Percentiles rank a stretch among this genome's conserved stretches.
These are phyloP conservation scores for Saposhnikovia divaricata DNA, from an alignment of 129 eudicot species.

Conservation along the genomic window DNA sequence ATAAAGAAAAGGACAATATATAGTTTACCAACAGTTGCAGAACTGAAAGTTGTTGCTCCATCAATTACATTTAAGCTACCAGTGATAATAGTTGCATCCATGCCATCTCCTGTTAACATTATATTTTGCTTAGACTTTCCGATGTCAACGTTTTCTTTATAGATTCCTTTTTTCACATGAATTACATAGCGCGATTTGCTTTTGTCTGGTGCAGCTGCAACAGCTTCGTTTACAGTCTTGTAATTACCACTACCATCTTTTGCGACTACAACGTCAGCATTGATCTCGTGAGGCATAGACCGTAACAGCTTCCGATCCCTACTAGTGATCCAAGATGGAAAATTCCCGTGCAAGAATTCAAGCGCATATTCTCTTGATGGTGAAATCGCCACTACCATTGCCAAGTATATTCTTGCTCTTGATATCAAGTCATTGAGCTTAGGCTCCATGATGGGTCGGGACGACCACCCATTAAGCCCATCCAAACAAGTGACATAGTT, in stretches of 20 bases:
- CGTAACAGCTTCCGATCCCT: slow-evolving; percentile 41
- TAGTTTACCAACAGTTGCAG: slow-evolving; percentile 63
- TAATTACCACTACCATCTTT: slow-evolving; percentile 73
- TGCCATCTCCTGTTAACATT: slow-evolving; percentile 74
- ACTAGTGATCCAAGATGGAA: slow-evolving; percentile 41
- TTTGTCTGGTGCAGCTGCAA: slow-evolving; percentile 46
- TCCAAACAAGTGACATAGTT: slow-evolving; percentile 21
- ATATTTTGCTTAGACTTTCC: slow-evolving; percentile 39
- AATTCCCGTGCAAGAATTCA: slow-evolving; percentile 13
- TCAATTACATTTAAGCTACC: slow-evolving; percentile 51
- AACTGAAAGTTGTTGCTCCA: slow-evolving; percentile 57
- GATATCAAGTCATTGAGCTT: slow-evolving; percentile 12
- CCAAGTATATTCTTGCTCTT: slow-evolving; percentile 9
- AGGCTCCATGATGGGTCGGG: slow-evolving; percentile 14
- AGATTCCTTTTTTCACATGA: slow-evolving; percentile 54
- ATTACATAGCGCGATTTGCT: slow-evolving; percentile 56
- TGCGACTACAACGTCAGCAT: slow-evolving; percentile 53
- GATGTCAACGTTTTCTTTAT: slow-evolving; percentile 47
- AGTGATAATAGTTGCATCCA: slow-evolving; percentile 53
- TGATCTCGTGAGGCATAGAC: slow-evolving; percentile 11
- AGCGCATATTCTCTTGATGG: slow-evolving; percentile 4
- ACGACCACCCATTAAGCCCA: background rate
- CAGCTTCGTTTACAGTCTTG: slow-evolving; percentile 50
- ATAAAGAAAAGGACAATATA: background rate
- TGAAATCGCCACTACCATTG: slow-evolving; percentile 19